Evolutionary conservation across 2,329 filamentous ascomycete species (phyloP), one percentile per base, ranked within the genome.

Genomic region (Arachnomyces sp.): DNA sequence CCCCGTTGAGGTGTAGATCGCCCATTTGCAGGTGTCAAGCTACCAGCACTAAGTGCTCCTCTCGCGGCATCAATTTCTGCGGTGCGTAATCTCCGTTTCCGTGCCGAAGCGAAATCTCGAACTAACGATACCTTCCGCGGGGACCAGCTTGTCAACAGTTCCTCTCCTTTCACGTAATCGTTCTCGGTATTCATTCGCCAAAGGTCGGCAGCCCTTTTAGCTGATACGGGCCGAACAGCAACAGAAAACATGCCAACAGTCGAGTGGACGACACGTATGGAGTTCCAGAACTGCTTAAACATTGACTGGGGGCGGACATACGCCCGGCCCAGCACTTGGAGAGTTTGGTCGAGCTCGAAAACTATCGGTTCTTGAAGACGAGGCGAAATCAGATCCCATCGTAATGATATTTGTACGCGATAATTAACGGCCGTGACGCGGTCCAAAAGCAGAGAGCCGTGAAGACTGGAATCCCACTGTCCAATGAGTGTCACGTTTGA

Each of bases 131-230:
- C 85, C 28, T 92, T 88, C 31, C 92, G 78, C 2, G 92, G 90
- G 6, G 82, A 80, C 92, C 92, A 98, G 42, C 80, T 80, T 2
- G 73, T 80, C 30, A 98, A 71, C 36, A 82, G 75, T 61, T 98
- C 92, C 63, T 98, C 89, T 40, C 92, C 92, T 61, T 95, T 95
- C 53, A 98, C 86, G 57, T 95, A 96, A 60, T 94, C 87, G 54
- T 94, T 84, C 44, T 86, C 82, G 12, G 89, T 96, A 61, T 88
- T 93, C 80, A 96, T 87, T 40, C 92, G 80, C 92, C 92, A 98
- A 9, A 98, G 72, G 59, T 98, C 92, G 3, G 87, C 87, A 1
- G 88, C 86, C 34, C 86, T 78, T 64, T 95, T 95, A 37, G 94
- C 88, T 2, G 88, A 88, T 6, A 86, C 82, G 0, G 92, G 92